Conservation (phyloP, 179 eudicot genomes). For the Amaranthus tricolor region DNA sequence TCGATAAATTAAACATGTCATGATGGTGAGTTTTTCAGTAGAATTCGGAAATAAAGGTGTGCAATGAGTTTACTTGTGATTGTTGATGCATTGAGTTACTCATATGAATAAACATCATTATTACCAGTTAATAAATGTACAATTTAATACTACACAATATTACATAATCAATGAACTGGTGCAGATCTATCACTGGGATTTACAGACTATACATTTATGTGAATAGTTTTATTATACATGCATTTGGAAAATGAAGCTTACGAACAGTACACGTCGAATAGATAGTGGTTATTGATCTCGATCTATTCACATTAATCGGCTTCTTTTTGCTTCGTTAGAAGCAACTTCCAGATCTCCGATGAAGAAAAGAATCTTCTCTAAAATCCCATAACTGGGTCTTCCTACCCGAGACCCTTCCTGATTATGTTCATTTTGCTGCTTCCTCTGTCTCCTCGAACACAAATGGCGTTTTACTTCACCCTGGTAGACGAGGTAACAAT, state of each 20-base stretch:
- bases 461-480: constrained; percentile 73
- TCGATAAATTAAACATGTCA: too few species aligned
- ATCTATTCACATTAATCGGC: constrained; percentile 33
- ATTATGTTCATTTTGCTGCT: constrained; percentile 11
- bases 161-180: constrained; percentile 7
- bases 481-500: constrained; percentile 57
- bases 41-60: too few species aligned
- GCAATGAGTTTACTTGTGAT: too few species aligned
- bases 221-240: neutral
- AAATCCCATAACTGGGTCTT: constrained; percentile 43
- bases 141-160: neutral
- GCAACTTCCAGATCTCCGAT: constrained; percentile 84
- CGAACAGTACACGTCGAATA: neutral
- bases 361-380: constrained; percentile 76
- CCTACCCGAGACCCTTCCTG: constrained; percentile 25
- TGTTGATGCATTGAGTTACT: neutral
- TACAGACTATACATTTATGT: constrained; percentile 16
- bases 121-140: neutral
- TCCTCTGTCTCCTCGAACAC: constrained; percentile 48
- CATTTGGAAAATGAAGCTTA: neutral
- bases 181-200: constrained; percentile 11
- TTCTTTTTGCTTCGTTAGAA: constrained; percentile 56
- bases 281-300: neutral
- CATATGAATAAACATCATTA: neutral
- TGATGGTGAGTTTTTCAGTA: too few species aligned